Evolutionary conservation across 371 early-diverging fungal genomes (phyloP).

Genomic region (Rhizopus sp.): DNA sequence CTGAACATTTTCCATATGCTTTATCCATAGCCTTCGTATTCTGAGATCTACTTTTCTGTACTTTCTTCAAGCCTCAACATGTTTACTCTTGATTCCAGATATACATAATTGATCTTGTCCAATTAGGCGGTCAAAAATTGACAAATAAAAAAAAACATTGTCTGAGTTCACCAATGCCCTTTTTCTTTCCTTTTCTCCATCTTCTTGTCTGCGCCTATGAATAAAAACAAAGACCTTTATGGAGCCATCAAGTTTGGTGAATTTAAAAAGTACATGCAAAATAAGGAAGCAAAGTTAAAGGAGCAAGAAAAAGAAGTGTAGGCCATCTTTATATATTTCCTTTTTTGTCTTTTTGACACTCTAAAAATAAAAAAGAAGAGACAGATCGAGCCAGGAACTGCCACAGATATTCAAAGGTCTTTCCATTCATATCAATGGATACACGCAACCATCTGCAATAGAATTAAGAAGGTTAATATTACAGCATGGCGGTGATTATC

Average conservation of each 20-base stretch:
- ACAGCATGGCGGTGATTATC: constrained; percentile 61
- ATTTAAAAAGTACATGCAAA: constrained; percentile 60
- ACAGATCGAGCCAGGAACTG: constrained; percentile 27
- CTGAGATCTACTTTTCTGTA: too few relatives aligned
- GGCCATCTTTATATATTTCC: background rate
- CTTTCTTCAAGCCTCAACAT: too few relatives aligned
- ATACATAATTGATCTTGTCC: too few relatives aligned
- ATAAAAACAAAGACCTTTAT: constrained; percentile 44
- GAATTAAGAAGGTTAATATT: constrained; percentile 62
- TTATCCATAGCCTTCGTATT: too few relatives aligned
- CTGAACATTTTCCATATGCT: too few relatives aligned
- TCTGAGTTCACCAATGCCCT: too few relatives aligned
- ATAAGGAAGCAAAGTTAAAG: constrained; percentile 65
- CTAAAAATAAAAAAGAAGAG: constrained; percentile 11
- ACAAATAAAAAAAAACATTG: too few relatives aligned
- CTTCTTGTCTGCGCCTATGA: background rate
- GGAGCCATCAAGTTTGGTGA: constrained; percentile 64
- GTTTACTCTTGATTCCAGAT: too few relatives aligned
- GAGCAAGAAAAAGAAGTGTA: constrained; percentile 59
- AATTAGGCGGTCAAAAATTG: too few relatives aligned
- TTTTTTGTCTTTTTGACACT: constrained; percentile 1
- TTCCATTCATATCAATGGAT: constrained; percentile 71
- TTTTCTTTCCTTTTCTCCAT: constrained; percentile 3
- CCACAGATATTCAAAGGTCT: constrained; percentile 58
- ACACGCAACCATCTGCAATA: constrained; percentile 58